Conservation (phyloP, 2,329 filamentous ascomycete species). For the Akanthomyces dipterigenus region DNA sequence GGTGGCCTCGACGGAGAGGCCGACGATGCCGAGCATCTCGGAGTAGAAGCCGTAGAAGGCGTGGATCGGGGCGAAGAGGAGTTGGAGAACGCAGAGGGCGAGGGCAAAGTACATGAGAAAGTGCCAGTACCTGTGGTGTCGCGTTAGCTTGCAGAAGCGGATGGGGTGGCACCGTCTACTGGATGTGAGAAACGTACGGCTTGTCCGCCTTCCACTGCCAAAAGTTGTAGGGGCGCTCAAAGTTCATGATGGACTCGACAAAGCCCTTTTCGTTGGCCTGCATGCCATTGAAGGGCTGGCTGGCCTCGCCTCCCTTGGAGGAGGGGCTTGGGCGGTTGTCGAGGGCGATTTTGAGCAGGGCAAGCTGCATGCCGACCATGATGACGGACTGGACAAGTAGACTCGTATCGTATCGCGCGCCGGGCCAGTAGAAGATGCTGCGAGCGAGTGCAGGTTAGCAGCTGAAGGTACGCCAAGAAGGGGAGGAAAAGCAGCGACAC, state of each 20-base stretch:
- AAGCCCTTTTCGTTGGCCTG: conserved; percentile 28
- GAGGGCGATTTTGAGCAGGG: conserved; percentile 61
- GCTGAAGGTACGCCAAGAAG: conserved; percentile 10
- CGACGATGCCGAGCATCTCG: conserved; percentile 62
- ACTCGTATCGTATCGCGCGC: conserved; percentile 56
- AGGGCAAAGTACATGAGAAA: conserved; percentile 64
- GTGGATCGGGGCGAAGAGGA: conserved; percentile 56
- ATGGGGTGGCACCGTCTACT: not conserved
- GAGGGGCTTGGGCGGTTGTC: conserved; percentile 57
- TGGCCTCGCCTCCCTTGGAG: conserved; percentile 53
- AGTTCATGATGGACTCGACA: conserved; percentile 18
- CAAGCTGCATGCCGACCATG: conserved; percentile 57
- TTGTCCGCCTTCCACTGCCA: conserved; percentile 74
- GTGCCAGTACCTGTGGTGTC: conserved; percentile 60
- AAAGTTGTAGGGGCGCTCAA: conserved; percentile 65
- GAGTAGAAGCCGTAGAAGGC: conserved; percentile 60
- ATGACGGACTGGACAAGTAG: conserved; percentile 58
- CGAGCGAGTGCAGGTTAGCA: conserved; percentile 7
- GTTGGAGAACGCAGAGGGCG: conserved; percentile 54
- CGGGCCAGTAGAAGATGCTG: conserved; percentile 65
- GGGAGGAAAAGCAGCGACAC: not conserved
- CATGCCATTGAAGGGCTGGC: conserved; percentile 54
- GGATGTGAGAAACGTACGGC: conserved; percentile 41
- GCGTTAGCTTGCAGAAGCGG: conserved; percentile 12
- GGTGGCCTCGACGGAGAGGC: conserved; percentile 72